Base-by-base conservation (phyloP, 352 stramenopile genomes). In the Globisporangium barbulae region DNA sequence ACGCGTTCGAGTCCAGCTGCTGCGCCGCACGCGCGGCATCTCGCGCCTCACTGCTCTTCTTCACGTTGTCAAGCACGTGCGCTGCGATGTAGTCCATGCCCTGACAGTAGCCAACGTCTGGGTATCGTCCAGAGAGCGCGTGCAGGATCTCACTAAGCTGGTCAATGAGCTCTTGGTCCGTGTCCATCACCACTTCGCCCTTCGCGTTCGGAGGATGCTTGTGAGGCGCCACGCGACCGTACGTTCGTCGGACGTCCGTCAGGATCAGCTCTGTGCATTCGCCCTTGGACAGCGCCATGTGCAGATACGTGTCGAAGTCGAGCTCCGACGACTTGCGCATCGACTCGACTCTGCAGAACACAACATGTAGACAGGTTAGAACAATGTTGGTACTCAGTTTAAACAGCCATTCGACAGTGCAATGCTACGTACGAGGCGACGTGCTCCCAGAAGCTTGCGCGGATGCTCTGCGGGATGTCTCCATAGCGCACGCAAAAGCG, bases 11-110 rank as follows among this genome's bases (percentile, higher is more conserved):
- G 21, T 71, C 57, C 5, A 21, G 33, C 12, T 42, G 48, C 13
- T 67, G 45, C 0, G 39, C 55, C 2, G 67, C 37, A 10, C 64
- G 64, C 1, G 47, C 55, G 10, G 54, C 49, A 31, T 78, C 66
- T 31, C 74, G 73, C 3, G 74, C 77, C 35, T 86, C 73, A 10
- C 66, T 83, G 49, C 77, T 82, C 54, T 83, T 88, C 72, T 93
- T 95, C 21, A 93, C 84, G 28, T 91, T 81, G 62, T 94, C 81
- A 12, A 95, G 68, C 10, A 96, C 69, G 25, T 93, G 83, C 15
- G 85, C 87, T 15, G 83, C 81, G 60, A 96, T 90, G 64, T 96
- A 96, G 57, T 96, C 87, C 85, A 96, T 94, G 35, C 87, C 87
- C 66, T 96, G 87, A 59, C 87, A 96, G 63, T 96, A 96, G 5